Evolutionary conservation across 306 rosid species (phyloP).

Genomic region (Rosa lucieae): DNA sequence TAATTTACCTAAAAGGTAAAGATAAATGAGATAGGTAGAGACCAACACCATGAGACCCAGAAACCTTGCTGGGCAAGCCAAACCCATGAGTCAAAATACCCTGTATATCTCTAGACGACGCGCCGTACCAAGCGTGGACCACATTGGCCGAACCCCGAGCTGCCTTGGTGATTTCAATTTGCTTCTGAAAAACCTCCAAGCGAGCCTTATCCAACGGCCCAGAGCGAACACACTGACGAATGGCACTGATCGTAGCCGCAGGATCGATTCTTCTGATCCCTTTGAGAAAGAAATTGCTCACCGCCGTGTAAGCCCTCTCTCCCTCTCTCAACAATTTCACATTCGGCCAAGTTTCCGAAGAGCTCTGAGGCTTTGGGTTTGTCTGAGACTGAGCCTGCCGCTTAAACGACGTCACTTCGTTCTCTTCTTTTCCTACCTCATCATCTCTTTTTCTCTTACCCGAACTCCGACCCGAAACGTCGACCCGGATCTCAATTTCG

Average conservation of each 20-base stretch:
- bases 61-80: slow-evolving; percentile 28
- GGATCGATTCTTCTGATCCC: slow-evolving; percentile 31
- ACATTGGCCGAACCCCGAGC: slow-evolving; percentile 46
- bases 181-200: slow-evolving; percentile 32
- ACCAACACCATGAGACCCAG: slow-evolving; percentile 35
- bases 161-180: slow-evolving; percentile 33
- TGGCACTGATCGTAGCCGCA: slow-evolving; percentile 28
- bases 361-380: not conserved
- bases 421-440: slow-evolving; percentile 23
- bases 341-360: slow-evolving; percentile 30
- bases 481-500: slow-evolving; percentile 34
- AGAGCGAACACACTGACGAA: slow-evolving; percentile 41
- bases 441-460: slow-evolving; percentile 33
- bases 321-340: slow-evolving; percentile 32
- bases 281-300: slow-evolving; percentile 31
- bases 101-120: slow-evolving; percentile 32
- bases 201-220: slow-evolving; percentile 44
- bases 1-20: slow-evolving; percentile 47
- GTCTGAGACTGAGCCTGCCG: slow-evolving; percentile 21
- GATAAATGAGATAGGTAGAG: slow-evolving; percentile 40
- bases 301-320: slow-evolving; percentile 21
- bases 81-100: slow-evolving; percentile 52
- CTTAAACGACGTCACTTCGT: slow-evolving; percentile 49
- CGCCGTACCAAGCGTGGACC: slow-evolving; percentile 58
- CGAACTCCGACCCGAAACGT: slow-evolving; percentile 15